Percentiles rank a stretch among this genome's conserved stretches.
Conservation (phyloP, 306 rosid genomes). For the Spatholobus suberectus region DNA sequence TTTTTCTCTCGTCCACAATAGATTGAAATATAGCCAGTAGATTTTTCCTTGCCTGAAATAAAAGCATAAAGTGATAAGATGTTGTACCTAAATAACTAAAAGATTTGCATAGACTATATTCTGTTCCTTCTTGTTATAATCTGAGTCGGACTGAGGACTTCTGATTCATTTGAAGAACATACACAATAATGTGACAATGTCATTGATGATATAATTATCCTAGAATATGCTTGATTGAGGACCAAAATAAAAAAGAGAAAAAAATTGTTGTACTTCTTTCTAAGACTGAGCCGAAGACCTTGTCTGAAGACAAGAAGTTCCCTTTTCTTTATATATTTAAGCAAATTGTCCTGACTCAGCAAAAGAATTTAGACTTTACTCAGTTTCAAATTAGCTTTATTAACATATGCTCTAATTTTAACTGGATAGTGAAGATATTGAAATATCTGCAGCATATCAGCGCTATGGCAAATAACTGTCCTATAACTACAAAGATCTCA, state of each 20-base stretch:
- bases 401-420: conserved; percentile 3
- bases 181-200: neutral
- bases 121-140: conserved; percentile 9
- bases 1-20: conserved; percentile 64
- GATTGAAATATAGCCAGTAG: conserved; percentile 72
- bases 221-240: neutral
- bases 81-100: neutral
- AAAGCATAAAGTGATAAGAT: neutral
- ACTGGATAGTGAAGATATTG: neutral
- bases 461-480: neutral
- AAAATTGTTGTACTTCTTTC: too few species aligned
- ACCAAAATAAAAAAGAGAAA: neutral
- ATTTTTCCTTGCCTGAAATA: conserved; percentile 72
- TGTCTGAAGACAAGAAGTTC: neutral
- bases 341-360: neutral
- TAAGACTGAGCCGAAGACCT: neutral
- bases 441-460: neutral
- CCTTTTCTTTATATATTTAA: neutral
- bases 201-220: neutral
- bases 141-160: neutral
- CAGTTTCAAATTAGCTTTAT: conserved; percentile 2
- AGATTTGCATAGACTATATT: neutral
- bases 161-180: neutral
- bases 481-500: neutral
- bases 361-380: neutral